Conservation (phyloP, 805 yeast species). For the Candida chilensis region DNA sequence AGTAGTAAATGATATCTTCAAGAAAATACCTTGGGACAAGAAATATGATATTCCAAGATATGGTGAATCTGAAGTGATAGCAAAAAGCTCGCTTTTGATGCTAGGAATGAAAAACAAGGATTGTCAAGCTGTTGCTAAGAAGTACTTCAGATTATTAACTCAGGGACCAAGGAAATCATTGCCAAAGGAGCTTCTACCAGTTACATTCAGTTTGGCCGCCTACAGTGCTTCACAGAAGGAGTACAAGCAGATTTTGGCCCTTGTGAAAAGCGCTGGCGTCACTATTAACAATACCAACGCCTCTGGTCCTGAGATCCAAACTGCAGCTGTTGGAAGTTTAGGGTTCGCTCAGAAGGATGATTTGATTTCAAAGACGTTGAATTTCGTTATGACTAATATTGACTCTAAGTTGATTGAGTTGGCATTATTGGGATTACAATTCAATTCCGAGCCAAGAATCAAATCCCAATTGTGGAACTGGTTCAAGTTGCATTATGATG, state of each 20-base stretch:
- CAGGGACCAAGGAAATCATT: conserved; percentile 44
- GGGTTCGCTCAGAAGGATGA: conserved; percentile 38
- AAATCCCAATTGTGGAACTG: conserved; percentile 41
- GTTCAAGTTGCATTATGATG: conserved; percentile 43
- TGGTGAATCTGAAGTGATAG: conserved; percentile 26
- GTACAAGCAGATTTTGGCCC: conserved; percentile 49
- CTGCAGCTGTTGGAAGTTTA: conserved; percentile 45
- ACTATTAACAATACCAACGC: conserved; percentile 28
- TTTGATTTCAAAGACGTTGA: conserved; percentile 42
- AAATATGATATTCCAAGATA: conserved; percentile 11
- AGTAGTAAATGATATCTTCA: conserved; percentile 11
- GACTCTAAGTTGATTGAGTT: conserved; percentile 46
- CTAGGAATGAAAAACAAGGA: conserved; percentile 21
- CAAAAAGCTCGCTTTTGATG: conserved; percentile 31
- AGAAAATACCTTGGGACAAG: conserved; percentile 24
- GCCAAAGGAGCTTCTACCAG: conserved; percentile 41
- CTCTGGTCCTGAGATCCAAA: conserved; percentile 32
- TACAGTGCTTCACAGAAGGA: conserved; percentile 31
- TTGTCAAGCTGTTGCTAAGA: conserved; percentile 20
- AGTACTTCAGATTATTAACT: conserved; percentile 35
- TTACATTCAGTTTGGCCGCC: conserved; percentile 32
- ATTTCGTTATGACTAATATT: conserved; percentile 47
- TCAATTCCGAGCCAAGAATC: conserved; percentile 16
- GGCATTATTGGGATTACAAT: conserved; percentile 46
- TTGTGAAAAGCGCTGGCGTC: conserved; percentile 40